A percentile compares a stretch with the other conserved stretches of the same genome.
These are phyloP conservation scores for Mucor irregularis DNA, from an alignment of 371 early-diverging fungal genomes.

Conservation along the genomic window DNA sequence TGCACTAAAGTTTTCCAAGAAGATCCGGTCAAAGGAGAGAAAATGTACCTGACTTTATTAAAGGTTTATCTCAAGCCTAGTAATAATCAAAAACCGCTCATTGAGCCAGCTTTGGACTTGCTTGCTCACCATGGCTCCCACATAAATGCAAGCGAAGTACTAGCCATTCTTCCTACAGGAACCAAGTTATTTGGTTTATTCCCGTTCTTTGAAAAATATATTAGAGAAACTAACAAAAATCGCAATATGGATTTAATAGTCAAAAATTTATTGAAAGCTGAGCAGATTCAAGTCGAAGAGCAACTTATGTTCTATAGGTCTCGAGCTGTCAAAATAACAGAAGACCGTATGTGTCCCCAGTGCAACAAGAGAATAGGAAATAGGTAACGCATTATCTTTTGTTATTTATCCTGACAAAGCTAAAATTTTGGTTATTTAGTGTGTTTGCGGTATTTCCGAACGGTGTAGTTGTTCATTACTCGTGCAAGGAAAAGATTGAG, in stretches of 20 bases:
- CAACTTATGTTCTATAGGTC: conserved; percentile 65
- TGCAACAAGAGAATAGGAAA: conserved; percentile 82
- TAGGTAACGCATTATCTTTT: conserved; percentile 40
- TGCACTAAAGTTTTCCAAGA: conserved; percentile 69
- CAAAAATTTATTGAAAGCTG: conserved; percentile 70
- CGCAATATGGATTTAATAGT: conserved; percentile 69
- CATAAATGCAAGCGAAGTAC: conserved; percentile 60
- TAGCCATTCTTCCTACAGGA: conserved; percentile 57
- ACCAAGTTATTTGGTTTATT: conserved; percentile 58
- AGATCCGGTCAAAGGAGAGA: conserved; percentile 50
- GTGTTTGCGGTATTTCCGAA: conserved; percentile 80
- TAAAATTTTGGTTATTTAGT: conserved; percentile 21
- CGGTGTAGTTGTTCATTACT: conserved; percentile 76
- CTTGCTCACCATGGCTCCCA: conserved; percentile 70
- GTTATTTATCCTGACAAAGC: neutral
- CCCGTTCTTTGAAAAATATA: conserved; percentile 70
- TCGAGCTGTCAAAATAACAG: conserved; percentile 70
- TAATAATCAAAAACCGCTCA: conserved; percentile 51
- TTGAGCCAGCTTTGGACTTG: conserved; percentile 65
- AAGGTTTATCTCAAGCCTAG: conserved; percentile 62
- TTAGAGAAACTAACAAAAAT: conserved; percentile 65
- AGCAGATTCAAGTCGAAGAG: conserved; percentile 72
- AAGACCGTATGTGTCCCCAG: conserved; percentile 79
- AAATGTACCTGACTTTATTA: conserved; percentile 69
- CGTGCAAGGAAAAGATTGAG: conserved; percentile 70